Conservation (phyloP, 108 stramenopile genomes). For the Stephanodiscus minutulus region DNA sequence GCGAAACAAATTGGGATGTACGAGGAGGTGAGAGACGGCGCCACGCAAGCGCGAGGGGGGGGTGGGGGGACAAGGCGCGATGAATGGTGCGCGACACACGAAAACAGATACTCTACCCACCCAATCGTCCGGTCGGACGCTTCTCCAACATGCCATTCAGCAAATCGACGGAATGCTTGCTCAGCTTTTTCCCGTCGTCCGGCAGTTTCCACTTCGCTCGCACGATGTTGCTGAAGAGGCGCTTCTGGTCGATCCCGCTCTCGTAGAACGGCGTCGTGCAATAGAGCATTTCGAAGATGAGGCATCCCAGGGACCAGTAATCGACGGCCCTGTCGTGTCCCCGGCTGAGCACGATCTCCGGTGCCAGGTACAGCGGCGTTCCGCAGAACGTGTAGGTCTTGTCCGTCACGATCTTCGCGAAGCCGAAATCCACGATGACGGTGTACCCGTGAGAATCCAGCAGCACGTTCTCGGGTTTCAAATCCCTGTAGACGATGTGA, state of each 20-base stretch:
- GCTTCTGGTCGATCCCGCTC: slow-evolving; percentile 60
- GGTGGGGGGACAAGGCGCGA: neutral
- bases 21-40: too few species aligned
- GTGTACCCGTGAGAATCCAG: slow-evolving; percentile 64
- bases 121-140: slow-evolving; percentile 44
- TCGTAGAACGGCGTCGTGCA: slow-evolving; percentile 80
- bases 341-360: slow-evolving; percentile 64
- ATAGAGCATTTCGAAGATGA: slow-evolving; percentile 83
- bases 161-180: slow-evolving; percentile 36
- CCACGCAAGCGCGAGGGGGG: too few species aligned
- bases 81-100: neutral
- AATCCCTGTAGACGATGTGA: slow-evolving; percentile 82
- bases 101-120: slow-evolving; percentile 25
- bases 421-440: slow-evolving; percentile 76
- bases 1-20: too few species aligned
- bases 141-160: slow-evolving; percentile 43
- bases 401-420: slow-evolving; percentile 73
- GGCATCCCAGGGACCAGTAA: slow-evolving; percentile 86
- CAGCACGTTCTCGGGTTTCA: slow-evolving; percentile 89
- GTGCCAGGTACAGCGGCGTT: slow-evolving; percentile 77
- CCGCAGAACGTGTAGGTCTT: slow-evolving; percentile 77
- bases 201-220: slow-evolving; percentile 54
- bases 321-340: slow-evolving; percentile 97
- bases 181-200: slow-evolving; percentile 8
- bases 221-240: slow-evolving; percentile 69